A percentile compares a stretch with the other conserved stretches of the same genome.
Conservation (phyloP, 2,329 filamentous ascomycete species). For the Teratosphaeria pseudoeucalypti region DNA sequence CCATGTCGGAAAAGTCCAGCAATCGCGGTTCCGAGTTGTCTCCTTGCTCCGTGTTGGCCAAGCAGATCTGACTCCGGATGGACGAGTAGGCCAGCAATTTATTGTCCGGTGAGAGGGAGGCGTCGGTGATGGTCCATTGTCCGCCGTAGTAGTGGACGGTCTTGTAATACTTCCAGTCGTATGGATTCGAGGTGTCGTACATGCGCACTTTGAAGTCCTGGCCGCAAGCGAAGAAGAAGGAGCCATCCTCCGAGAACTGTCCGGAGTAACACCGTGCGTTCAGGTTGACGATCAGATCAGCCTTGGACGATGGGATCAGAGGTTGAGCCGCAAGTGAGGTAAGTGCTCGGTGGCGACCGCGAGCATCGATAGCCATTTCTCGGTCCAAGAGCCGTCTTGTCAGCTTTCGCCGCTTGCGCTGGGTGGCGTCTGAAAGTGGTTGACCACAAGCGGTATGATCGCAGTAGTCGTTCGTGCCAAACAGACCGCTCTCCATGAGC, state of each 20-base stretch:
- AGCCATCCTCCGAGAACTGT: constrained; percentile 92
- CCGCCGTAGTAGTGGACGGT: constrained; percentile 84
- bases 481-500: constrained; percentile 73
- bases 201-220: constrained; percentile 92
- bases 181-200: constrained; percentile 95
- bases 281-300: constrained; percentile 83
- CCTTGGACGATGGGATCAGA: constrained; percentile 65
- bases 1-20: constrained; percentile 57
- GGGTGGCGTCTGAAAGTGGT: constrained; percentile 21
- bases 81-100: constrained; percentile 85
- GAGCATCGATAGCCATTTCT: constrained; percentile 61
- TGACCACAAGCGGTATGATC: constrained; percentile 38
- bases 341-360: constrained; percentile 48
- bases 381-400: constrained; percentile 66
- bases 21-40: constrained; percentile 70
- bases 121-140: constrained; percentile 93
- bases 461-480: constrained; percentile 55
- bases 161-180: constrained; percentile 94
- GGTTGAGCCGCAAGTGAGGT: constrained; percentile 57
- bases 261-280: constrained; percentile 82
- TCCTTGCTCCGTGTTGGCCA: constrained; percentile 77
- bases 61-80: constrained; percentile 71
- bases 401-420: constrained; percentile 50
- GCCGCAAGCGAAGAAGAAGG: constrained; percentile 88
- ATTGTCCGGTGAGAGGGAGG: constrained; percentile 82